phyloP scores from a whole-genome alignment of 164 flowering plant species.

The Chimonanthus praecox region DNA sequence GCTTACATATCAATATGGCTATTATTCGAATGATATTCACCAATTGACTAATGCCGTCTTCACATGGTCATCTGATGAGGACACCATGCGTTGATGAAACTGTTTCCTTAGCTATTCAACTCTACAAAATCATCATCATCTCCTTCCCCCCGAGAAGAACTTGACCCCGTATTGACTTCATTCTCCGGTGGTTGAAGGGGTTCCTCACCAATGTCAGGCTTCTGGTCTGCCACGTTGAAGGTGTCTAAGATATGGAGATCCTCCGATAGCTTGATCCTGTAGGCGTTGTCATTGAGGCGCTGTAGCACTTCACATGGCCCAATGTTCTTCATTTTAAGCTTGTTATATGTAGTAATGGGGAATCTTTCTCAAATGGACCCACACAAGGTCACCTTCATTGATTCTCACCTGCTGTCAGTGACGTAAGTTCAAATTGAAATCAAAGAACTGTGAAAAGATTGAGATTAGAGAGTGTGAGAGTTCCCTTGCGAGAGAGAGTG shows the following conservation, averaged over 20 bases:
- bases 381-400: neutral
- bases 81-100: no score
- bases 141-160: neutral
- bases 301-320: neutral
- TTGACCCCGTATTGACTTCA: neutral
- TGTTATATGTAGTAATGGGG: neutral
- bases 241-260: neutral
- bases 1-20: no score
- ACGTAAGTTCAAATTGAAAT: neutral
- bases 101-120: no score
- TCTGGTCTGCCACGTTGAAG: neutral
- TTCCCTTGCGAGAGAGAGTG: no score
- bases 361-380: neutral
- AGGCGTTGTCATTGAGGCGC: conserved; percentile 1
- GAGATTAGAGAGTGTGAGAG: no score
- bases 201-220: neutral
- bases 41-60: no score
- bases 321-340: conserved; percentile 1
- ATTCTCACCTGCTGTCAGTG: neutral
- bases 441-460: no score
- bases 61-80: no score
- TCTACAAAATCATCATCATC: neutral
- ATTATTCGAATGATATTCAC: no score
- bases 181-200: no score
- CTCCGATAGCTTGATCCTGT: neutral